Evolutionary conservation across 208 protist species (phyloP).

Genomic region (Leishmania martiniquensis): DNA sequence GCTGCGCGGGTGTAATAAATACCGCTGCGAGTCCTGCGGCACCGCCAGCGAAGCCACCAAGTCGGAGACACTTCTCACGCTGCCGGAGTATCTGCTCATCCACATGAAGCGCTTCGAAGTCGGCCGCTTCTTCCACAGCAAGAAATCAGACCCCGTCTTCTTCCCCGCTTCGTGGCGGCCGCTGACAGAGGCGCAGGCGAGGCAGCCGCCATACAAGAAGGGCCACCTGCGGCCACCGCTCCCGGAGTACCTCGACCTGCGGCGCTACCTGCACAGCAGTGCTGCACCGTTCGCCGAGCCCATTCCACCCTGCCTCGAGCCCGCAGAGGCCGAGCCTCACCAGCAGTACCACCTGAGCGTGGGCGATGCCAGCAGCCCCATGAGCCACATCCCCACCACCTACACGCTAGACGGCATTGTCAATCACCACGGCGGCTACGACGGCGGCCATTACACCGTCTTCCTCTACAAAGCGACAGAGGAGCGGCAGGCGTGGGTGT

Average conservation of each 20-base stretch:
- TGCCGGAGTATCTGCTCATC: slow-evolving; percentile 85
- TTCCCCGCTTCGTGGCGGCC: slow-evolving; percentile 81
- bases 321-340: neutral
- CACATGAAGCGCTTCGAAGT: slow-evolving; percentile 91
- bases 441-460: slow-evolving; percentile 88
- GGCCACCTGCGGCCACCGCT: neutral
- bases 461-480: slow-evolving; percentile 65
- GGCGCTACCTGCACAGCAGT: slow-evolving; percentile 56
- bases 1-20: slow-evolving; percentile 73
- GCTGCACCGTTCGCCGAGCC: slow-evolving; percentile 30
- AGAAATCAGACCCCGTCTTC: slow-evolving; percentile 81
- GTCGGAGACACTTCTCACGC: slow-evolving; percentile 55
- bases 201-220: neutral
- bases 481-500: slow-evolving; percentile 62
- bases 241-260: slow-evolving; percentile 67
- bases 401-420: slow-evolving; percentile 87
- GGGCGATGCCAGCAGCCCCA: neutral
- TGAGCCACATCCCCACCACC: slow-evolving; percentile 41
- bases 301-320: slow-evolving; percentile 17
- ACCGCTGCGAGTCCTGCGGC: slow-evolving; percentile 81
- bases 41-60: slow-evolving; percentile 77
- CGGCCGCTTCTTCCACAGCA: slow-evolving; percentile 72
- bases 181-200: slow-evolving; percentile 19
- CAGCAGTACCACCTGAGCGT: neutral
- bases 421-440: slow-evolving; percentile 83